These are phyloP conservation scores for Geotrichum macrosporum DNA, from an alignment of 1,139 yeast genomes.

Conservation along the genomic window DNA sequence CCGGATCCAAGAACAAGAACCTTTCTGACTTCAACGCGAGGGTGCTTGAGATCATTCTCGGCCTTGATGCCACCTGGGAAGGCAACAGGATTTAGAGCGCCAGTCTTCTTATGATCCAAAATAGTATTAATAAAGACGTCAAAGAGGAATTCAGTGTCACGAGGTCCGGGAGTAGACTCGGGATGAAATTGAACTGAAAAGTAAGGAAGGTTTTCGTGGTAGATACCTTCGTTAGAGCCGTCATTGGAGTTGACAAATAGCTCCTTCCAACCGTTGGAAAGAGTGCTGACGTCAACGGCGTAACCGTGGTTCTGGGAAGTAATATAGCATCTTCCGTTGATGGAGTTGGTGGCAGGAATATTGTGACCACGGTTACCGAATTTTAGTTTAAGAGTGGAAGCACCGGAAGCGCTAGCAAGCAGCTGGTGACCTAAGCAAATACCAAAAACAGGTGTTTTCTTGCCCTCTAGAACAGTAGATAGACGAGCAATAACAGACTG, in stretches of 20 bases:
- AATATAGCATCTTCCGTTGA: slow-evolving; percentile 95
- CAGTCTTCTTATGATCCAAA: slow-evolving; percentile 54
- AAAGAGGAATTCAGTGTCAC: slow-evolving; percentile 96
- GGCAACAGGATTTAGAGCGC: slow-evolving; percentile 62
- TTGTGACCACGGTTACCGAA: slow-evolving; percentile 99
- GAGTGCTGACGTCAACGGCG: slow-evolving; percentile 83
- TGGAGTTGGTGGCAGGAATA: slow-evolving; percentile 91
- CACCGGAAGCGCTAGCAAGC: slow-evolving; percentile 94
- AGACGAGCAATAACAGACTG: slow-evolving; percentile 58
- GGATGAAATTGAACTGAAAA: slow-evolving; percentile 99
- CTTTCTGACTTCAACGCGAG: slow-evolving; percentile 81
- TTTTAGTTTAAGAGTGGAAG: slow-evolving; percentile 83
- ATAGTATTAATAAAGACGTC: slow-evolving; percentile 89
- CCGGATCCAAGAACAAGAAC: slow-evolving; percentile 97
- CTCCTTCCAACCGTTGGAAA: slow-evolving; percentile 80
- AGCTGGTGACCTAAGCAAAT: slow-evolving; percentile 99
- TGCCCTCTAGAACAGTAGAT: slow-evolving; percentile 51
- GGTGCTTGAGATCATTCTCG: slow-evolving; percentile 61
- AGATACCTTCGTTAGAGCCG: slow-evolving; percentile 97
- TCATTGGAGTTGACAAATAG: slow-evolving; percentile 94
- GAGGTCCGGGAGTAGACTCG: slow-evolving; percentile 98
- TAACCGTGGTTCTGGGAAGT: slow-evolving; percentile 99
- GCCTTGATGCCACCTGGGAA: slow-evolving; percentile 86
- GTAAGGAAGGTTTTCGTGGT: slow-evolving; percentile 78
- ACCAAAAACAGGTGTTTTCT: slow-evolving; percentile 73